Evolutionary conservation across 768 basidiomycete genomes (phyloP).

Genomic region (Lactifluus hygrophoroides): DNA sequence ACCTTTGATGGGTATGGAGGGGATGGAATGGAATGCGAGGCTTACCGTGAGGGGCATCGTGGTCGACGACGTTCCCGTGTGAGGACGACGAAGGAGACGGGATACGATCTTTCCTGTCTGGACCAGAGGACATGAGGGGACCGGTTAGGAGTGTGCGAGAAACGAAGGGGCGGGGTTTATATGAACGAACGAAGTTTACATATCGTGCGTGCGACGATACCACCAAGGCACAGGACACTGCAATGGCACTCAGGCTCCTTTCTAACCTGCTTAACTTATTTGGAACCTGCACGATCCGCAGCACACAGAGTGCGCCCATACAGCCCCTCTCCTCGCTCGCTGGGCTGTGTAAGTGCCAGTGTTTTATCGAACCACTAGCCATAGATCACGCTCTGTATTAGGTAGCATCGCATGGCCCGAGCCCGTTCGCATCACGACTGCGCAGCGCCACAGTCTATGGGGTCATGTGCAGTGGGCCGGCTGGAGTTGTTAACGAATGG

Average conservation of each 20-base stretch:
- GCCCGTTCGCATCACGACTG: too few relatives aligned
- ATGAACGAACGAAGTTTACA: not conserved
- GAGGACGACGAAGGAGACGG: constrained; percentile 7
- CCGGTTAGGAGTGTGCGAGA: not conserved
- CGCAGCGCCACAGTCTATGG: too few relatives aligned
- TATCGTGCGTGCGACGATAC: too few relatives aligned
- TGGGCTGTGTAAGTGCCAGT: too few relatives aligned
- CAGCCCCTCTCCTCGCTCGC: too few relatives aligned
- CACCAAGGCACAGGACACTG: not conserved
- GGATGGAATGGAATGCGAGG: constrained; percentile 1
- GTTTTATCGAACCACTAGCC: too few relatives aligned
- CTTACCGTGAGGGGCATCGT: constrained; percentile 19
- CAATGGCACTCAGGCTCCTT: not conserved
- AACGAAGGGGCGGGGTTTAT: not conserved
- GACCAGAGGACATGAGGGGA: not conserved
- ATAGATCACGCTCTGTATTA: too few relatives aligned
- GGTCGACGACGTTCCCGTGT: constrained; percentile 19
- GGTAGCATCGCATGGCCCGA: too few relatives aligned
- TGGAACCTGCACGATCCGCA: too few relatives aligned
- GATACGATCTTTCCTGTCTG: constrained; percentile 16
- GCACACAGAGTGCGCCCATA: too few relatives aligned
- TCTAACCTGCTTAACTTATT: too few relatives aligned
- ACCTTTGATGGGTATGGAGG: constrained; percentile 18
- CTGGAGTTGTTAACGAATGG: not conserved
- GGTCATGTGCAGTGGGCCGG: not conserved